Evolutionary conservation across 192 early-diverging fungal species (phyloP).

Genomic region (Allomyces macrogynus): DNA sequence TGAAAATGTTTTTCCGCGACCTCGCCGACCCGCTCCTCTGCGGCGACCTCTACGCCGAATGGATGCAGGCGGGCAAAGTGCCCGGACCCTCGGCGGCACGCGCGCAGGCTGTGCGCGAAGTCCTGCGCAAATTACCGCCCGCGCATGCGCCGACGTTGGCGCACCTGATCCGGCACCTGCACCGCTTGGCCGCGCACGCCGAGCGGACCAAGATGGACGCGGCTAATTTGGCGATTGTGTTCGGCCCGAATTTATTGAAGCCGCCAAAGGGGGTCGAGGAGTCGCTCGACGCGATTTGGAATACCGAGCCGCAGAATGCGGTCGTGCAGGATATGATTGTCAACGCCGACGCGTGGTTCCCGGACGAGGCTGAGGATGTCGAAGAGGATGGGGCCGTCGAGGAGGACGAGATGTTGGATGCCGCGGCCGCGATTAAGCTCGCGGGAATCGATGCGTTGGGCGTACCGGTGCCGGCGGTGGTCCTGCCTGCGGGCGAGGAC

Average conservation of each 20-base stretch:
- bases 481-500: no score
- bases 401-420: no score
- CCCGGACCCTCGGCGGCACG: background rate
- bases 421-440: no score
- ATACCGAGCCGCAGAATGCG: background rate
- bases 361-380: no score
- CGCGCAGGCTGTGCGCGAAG: background rate
- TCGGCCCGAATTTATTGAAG: constrained; percentile 74
- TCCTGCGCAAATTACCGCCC: background rate
- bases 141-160: background rate
- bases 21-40: background rate
- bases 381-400: no score
- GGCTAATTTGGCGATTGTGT: constrained; percentile 73
- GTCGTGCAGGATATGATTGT: background rate
- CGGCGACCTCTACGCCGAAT: background rate
- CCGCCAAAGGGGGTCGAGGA: constrained; percentile 8
- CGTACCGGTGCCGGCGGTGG: no score
- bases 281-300: background rate
- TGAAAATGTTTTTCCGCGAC: background rate
- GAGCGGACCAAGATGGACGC: constrained; percentile 70
- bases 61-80: background rate
- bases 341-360: background rate
- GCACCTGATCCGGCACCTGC: background rate
- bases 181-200: background rate
- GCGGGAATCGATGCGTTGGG: no score